A percentile compares a stretch with the other conserved stretches of the same genome.
These are phyloP conservation scores for Dactylellina leptospora DNA, from an alignment of 2,329 filamentous ascomycete genomes.

Conservation along the genomic window DNA sequence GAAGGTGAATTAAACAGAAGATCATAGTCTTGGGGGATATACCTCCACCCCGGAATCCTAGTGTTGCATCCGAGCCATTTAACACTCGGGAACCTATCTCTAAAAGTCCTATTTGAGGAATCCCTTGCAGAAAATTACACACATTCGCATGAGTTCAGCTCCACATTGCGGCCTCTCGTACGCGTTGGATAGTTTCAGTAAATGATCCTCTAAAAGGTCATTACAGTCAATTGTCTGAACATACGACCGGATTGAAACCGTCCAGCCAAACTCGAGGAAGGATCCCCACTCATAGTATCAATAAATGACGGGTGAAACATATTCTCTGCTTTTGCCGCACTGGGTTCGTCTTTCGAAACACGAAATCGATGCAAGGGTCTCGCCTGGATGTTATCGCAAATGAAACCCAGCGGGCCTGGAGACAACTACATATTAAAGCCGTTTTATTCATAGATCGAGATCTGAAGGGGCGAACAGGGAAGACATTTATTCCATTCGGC, in stretches of 20 bases:
- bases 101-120: slow-evolving; percentile 13
- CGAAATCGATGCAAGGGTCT: slow-evolving; percentile 49
- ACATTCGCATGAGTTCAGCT: slow-evolving; percentile 19
- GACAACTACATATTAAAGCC: neutral
- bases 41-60: slow-evolving; percentile 26
- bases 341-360: slow-evolving; percentile 47
- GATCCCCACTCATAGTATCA: slow-evolving; percentile 21
- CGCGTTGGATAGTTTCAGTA: neutral
- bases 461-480: neutral
- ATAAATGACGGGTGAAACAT: slow-evolving; percentile 36
- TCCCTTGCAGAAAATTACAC: slow-evolving; percentile 31
- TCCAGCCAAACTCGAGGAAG: neutral
- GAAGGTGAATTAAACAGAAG: slow-evolving; percentile 26
- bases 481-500: neutral
- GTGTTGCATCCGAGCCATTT: slow-evolving; percentile 32
- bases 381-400: slow-evolving; percentile 43
- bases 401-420: slow-evolving; percentile 32
- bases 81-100: slow-evolving; percentile 12
- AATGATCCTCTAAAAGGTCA: neutral
- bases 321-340: slow-evolving; percentile 39
- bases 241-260: neutral
- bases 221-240: neutral
- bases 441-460: too few species aligned
- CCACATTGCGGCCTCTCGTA: slow-evolving; percentile 1
- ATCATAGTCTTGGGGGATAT: neutral